Percentiles rank a stretch among this genome's conserved stretches.
Evolutionary conservation across 805 yeast species (phyloP).

Genomic region (Saccharomycopsis malanga): DNA sequence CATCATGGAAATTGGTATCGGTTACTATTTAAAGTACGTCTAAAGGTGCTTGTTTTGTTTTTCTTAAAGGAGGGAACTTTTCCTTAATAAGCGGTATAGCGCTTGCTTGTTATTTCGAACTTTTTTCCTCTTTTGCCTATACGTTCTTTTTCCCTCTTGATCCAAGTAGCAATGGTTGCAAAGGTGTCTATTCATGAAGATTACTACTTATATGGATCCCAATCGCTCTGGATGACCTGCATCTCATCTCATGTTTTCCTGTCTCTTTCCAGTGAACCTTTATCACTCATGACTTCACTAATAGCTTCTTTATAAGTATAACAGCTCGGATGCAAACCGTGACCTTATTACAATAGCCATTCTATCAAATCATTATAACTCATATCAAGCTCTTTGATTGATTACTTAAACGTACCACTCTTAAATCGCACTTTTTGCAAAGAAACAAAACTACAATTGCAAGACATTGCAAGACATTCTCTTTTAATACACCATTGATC

Average conservation of each 20-base stretch:
- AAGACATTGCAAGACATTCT: no score
- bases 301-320: not conserved
- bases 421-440: no score
- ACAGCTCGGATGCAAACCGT: no score
- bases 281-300: not conserved
- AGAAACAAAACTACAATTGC: no score
- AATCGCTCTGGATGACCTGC: not conserved
- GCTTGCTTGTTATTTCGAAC: not conserved
- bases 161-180: not conserved
- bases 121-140: not conserved
- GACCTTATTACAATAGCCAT: no score
- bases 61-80: not conserved
- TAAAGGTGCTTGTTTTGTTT: no score
- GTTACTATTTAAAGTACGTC: no score
- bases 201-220: not conserved
- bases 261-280: not conserved
- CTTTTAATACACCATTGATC: no score
- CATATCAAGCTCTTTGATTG: no score
- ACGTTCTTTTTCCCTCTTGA: not conserved
- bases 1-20: no score
- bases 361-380: no score
- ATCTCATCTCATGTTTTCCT: not conserved
- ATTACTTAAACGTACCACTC: no score
- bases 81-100: not conserved
- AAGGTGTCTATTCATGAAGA: not conserved